Conservation (phyloP, 225 moss, liverwort and hornwort genomes). For the Rhytidiadelphus loreus region DNA sequence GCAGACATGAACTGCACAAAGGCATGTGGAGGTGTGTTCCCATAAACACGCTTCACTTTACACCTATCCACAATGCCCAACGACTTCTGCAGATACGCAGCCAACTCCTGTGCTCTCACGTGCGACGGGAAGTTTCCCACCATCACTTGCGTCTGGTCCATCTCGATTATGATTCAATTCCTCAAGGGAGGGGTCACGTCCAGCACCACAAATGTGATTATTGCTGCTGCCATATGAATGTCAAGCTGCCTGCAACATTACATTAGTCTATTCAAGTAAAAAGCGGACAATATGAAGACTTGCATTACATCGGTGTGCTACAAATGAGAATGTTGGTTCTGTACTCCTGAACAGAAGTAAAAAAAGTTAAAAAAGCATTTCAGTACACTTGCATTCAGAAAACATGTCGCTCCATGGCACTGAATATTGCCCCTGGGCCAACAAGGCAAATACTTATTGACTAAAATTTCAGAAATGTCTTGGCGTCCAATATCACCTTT, state of each 20-base stretch:
- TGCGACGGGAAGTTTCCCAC: constrained; percentile 51
- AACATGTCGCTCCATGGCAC: neutral
- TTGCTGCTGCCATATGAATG: neutral
- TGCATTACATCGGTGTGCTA: neutral
- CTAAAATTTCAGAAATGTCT: neutral
- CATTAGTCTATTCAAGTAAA: neutral
- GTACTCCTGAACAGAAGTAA: neutral
- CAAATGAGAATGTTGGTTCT: neutral
- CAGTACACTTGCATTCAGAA: neutral
- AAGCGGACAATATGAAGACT: neutral
- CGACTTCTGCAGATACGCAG: constrained; percentile 27
- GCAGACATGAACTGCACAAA: constrained; percentile 87
- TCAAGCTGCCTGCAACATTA: neutral
- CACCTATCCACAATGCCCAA: constrained; percentile 70
- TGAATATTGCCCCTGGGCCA: neutral
- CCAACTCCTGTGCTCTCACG: constrained; percentile 35
- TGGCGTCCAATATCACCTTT: neutral
- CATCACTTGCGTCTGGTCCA: constrained; percentile 60
- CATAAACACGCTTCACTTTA: constrained; percentile 40
- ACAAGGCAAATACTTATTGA: neutral
- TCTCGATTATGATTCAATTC: neutral
- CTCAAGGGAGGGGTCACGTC: neutral
- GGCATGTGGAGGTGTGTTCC: constrained; percentile 50
- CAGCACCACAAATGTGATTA: neutral
- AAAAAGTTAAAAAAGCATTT: neutral